Conservation (phyloP, 306 rosid genomes). For the Sicyos edulis region DNA sequence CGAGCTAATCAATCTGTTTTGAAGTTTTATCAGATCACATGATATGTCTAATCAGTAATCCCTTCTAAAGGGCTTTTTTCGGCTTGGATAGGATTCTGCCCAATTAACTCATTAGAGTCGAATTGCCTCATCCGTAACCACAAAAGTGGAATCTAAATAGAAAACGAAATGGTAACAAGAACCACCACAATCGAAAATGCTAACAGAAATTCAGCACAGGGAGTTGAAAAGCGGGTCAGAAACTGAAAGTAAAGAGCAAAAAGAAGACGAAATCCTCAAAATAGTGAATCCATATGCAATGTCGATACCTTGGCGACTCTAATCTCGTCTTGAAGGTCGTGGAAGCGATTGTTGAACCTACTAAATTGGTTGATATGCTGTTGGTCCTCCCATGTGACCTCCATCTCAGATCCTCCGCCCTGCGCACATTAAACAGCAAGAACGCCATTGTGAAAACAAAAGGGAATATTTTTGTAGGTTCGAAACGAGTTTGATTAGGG, state of each 20-base stretch:
- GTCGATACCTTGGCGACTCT: constrained; percentile 66
- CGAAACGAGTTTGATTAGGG: constrained; percentile 7
- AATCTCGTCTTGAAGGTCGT: constrained; percentile 90
- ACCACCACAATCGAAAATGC: background rate
- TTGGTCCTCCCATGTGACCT: constrained; percentile 89
- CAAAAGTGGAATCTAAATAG: background rate
- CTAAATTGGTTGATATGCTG: constrained; percentile 83
- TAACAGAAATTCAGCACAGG: background rate
- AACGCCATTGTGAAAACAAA: background rate
- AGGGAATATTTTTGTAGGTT: background rate
- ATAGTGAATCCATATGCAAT: too few species aligned
- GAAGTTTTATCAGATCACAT: background rate
- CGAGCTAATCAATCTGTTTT: background rate
- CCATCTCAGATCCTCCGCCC: constrained; percentile 80
- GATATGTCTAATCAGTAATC: background rate
- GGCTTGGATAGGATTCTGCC: background rate
- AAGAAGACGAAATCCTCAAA: background rate
- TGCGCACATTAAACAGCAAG: constrained; percentile 18
- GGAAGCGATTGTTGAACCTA: constrained; percentile 77
- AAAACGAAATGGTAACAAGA: background rate
- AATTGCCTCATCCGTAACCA: background rate
- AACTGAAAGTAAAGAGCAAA: background rate
- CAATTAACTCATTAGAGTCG: background rate
- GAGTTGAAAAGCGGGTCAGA: background rate
- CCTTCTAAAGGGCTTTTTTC: background rate